Percentiles rank a stretch among this genome's conserved stretches.
These are phyloP conservation scores for Stachybotrys echinatus DNA, from an alignment of 2,329 filamentous ascomycete genomes.

Conservation along the genomic window DNA sequence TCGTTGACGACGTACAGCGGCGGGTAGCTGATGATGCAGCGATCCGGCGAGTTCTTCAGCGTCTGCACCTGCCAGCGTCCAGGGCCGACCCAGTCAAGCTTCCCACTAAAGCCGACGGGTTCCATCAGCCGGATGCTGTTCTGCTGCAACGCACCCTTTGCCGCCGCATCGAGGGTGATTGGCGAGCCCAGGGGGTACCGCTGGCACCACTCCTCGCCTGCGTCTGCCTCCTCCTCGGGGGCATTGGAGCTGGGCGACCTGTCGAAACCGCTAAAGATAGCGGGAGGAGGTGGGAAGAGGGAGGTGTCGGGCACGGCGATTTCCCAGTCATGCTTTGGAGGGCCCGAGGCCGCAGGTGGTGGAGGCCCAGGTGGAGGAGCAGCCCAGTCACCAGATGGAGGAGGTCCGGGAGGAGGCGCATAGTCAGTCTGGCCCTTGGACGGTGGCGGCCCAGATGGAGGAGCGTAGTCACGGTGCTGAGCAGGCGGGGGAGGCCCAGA, in stretches of 20 bases:
- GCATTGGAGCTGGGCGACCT: slow-evolving; percentile 66
- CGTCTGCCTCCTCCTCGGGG: slow-evolving; percentile 55
- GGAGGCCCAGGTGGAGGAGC: slow-evolving; percentile 31
- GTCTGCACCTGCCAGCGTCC: slow-evolving; percentile 49
- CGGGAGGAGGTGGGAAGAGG: slow-evolving; percentile 67
- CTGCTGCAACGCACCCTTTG: slow-evolving; percentile 39
- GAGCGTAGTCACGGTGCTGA: slow-evolving; percentile 13
- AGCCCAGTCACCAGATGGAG: slow-evolving; percentile 24
- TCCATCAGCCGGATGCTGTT: slow-evolving; percentile 51
- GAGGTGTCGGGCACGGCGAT: slow-evolving; percentile 66
- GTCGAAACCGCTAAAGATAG: slow-evolving; percentile 58
- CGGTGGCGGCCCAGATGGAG: slow-evolving; percentile 25
- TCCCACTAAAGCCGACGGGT: slow-evolving; percentile 42
- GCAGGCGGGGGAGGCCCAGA: slow-evolving; percentile 23
- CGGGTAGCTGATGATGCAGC: slow-evolving; percentile 60
- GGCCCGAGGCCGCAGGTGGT: slow-evolving; percentile 16
- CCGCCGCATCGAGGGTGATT: slow-evolving; percentile 39
- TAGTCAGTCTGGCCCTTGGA: slow-evolving; percentile 13
- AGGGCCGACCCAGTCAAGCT: slow-evolving; percentile 35
- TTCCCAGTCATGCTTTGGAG: slow-evolving; percentile 62
- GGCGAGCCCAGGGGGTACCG: slow-evolving; percentile 54
- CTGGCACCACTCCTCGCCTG: slow-evolving; percentile 61
- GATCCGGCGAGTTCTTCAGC: slow-evolving; percentile 45
- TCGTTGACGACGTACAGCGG: slow-evolving; percentile 61
- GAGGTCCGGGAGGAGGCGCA: slow-evolving; percentile 27